phyloP scores from a whole-genome alignment of 768 basidiomycete genomes.

The Galerina sulciceps region DNA sequence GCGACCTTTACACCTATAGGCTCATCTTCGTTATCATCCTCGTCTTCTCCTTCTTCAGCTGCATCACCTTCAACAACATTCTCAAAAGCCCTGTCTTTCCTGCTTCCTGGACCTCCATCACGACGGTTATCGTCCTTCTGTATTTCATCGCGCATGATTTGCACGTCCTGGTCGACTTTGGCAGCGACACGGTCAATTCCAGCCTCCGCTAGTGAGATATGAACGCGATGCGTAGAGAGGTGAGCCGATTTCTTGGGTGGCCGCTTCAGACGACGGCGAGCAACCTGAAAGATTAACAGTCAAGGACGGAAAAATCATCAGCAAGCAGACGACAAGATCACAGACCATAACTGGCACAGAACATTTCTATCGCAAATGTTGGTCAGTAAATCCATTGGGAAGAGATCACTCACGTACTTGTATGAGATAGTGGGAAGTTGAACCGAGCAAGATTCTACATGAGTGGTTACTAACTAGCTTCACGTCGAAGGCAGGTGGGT shows the following conservation, averaged over 20 bases:
- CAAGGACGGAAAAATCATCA: background rate
- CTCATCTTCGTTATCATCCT: constrained; percentile 35
- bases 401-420: constrained; percentile 49
- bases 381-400: background rate
- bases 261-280: constrained; percentile 87
- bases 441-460: constrained; percentile 85
- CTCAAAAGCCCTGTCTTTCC: constrained; percentile 29
- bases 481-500: constrained; percentile 22
- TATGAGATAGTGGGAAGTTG: constrained; percentile 93
- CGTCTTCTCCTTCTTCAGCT: constrained; percentile 22
- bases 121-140: constrained; percentile 65
- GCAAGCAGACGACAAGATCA: constrained; percentile 2
- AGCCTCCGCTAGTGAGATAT: constrained; percentile 86
- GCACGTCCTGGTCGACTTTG: constrained; percentile 86
- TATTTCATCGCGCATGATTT: constrained; percentile 78
- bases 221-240: constrained; percentile 78
- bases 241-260: constrained; percentile 83
- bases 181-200: constrained; percentile 87
- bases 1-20: constrained; percentile 36
- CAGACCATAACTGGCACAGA: constrained; percentile 91
- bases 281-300: constrained; percentile 44
- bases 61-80: constrained; percentile 30
- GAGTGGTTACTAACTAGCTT: background rate
- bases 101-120: constrained; percentile 38
- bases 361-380: constrained; percentile 61